phyloP scores from a whole-genome alignment of 495 filamentous ascomycete genomes.

The Filosporella fistucella region DNA sequence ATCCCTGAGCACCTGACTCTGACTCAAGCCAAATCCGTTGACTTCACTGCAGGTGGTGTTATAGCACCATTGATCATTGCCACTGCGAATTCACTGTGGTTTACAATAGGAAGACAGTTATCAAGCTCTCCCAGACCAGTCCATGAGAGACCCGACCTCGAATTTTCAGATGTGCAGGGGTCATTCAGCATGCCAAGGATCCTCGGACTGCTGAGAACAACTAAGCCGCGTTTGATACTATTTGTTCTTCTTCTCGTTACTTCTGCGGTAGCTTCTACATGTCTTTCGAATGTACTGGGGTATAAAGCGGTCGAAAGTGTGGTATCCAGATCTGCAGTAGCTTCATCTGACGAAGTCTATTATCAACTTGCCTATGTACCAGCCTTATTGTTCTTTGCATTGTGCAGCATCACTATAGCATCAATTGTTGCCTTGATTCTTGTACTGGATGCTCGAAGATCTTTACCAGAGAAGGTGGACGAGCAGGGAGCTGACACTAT shows the following conservation, averaged over 20 bases:
- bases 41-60: neutral
- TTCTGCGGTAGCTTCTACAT: neutral
- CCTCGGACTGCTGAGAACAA: neutral
- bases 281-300: neutral
- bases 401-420: neutral
- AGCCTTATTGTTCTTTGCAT: neutral
- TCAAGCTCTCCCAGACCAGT: too few relatives aligned
- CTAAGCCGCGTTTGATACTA: neutral
- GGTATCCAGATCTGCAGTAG: neutral
- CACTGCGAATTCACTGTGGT: neutral
- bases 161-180: neutral
- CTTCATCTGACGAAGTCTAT: neutral
- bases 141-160: neutral
- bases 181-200: neutral
- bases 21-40: constrained; percentile 1
- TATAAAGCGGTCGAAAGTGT: constrained; percentile 1
- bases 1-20: neutral
- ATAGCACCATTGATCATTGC: neutral
- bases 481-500: neutral
- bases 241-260: neutral
- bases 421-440: neutral
- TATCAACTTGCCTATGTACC: constrained; percentile 4
- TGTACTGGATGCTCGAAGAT: neutral
- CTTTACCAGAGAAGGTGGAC: neutral
- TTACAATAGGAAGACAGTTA: neutral